Base-by-base conservation (phyloP, 2,329 filamentous ascomycete genomes). In the Aspergillus fructus region DNA sequence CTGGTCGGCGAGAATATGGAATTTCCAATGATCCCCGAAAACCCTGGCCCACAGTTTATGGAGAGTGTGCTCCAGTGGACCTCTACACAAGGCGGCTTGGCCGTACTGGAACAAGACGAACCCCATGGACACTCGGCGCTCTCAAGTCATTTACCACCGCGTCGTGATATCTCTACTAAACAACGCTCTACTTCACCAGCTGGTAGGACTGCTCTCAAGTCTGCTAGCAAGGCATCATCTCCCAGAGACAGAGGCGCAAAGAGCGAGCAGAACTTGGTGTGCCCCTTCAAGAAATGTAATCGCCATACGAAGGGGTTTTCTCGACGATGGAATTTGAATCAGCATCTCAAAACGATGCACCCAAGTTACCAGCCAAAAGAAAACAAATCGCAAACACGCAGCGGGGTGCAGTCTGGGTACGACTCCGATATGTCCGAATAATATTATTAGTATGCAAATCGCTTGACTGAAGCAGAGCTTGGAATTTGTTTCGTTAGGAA, bases 1-100 rank as follows among this genome's bases (percentile, higher is more conserved):
- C 77, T 96, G 0, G 96, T 97, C 65, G 83, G 82, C 0, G 84
- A 94, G 73, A 78, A 82, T 23, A 91, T 94, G 83, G 75, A 78
- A 2, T 80, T 92, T 56, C 79, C 65, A 70, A 71, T 4, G 54
- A 46, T 3, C 52, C 70, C n/a, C 40, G 56, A 47, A 48, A 15
- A 40, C 21, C 23, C 13, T 12, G 8, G 6, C 21, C 34, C 8
- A 41, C 6, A 40, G 7, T 39, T 30, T 13, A 48, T 40, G 33
- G 33, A 39, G 13, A 19, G 19, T 33, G 33, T 41, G 43, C 23
- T 53, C 12, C 2, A 40, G 9, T 40, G 33, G 43, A 23, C 15
- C 21, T 41, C 11, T 41, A 15, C 33, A 37, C 11, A 41, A 47
- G 17, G 19, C 34, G 34, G 30, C 33, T 23, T 55, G 9, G 56